Base-by-base conservation (phyloP, 2,329 filamentous ascomycete species). In the Botrytis hyacinthi region DNA sequence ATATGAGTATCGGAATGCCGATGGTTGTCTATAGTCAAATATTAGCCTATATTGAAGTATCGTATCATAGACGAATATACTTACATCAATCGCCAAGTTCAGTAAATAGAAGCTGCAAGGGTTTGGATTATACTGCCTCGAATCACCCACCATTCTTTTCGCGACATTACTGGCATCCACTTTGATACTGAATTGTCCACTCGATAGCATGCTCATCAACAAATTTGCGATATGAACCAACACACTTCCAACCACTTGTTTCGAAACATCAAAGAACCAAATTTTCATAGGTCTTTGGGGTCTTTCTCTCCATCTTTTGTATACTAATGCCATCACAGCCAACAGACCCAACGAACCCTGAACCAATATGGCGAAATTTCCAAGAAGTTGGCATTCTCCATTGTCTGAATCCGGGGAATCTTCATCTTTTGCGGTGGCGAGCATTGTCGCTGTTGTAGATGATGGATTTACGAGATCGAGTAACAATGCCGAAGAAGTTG, bases 181-280 rank as follows among this genome's bases (percentile, higher is more conserved):
- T 78, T 88, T 88, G 46, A 93, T 87, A 73, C 89, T 89, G 79
- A 98, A 92, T 79, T 93, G 90, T 4, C 94, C 95, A 72, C 93
- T 95, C 1, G 94, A 97, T 78, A 99, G 87, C 93, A 98, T 94
- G 65, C 94, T 97, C 92, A 99, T 97, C 82, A 97, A 90, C 71
- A 99, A 87, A 81, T 99, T 99, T 78, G 95, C 93, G 62, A 95
- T 87, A 83, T 99, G 96, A 48, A 98, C 90, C 82, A 99, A 87
- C 63, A 94, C 91, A 44, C 94, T 97, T 35, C 96, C 96, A 80
- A 98, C 93, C 71, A 99, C 94, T 85, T 99, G 96, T 85, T 99
- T 99, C 46, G 94, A 97, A 37, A 91, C 96, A 81, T 99, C 96
- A 82, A 98, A 99, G 82, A 93, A 95, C 95, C 96, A 99, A 77